Conservation (phyloP, 2,329 filamentous ascomycete genomes). For the Hymenoscyphus infarciens region DNA sequence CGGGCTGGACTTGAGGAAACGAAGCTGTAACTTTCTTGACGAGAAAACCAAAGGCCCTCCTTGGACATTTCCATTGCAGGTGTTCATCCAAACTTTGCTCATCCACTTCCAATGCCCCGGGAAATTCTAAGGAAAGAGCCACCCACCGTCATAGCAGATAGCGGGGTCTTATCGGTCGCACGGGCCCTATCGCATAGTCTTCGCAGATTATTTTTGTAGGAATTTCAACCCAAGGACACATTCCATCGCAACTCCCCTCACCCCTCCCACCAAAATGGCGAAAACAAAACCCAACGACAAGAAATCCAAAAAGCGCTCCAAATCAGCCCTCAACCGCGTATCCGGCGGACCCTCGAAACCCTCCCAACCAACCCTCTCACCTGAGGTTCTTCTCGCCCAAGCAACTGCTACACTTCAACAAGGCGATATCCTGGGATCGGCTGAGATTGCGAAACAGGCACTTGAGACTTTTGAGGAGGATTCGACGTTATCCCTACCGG, state of each 20-base stretch:
- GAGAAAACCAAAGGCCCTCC: no score
- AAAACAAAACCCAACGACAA: constrained; percentile 36
- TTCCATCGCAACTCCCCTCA: not conserved
- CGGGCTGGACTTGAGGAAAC: no score
- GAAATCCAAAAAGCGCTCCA: constrained; percentile 32
- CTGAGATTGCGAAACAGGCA: constrained; percentile 31
- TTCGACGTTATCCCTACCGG: constrained; percentile 31
- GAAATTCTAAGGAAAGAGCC: not conserved
- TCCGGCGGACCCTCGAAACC: constrained; percentile 27
- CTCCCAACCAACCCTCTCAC: constrained; percentile 25
- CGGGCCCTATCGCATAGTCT: not conserved
- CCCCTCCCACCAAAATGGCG: constrained; percentile 27
- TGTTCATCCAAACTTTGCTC: no score
- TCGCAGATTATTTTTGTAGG: not conserved
- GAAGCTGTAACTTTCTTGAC: no score
- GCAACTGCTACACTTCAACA: constrained; percentile 33
- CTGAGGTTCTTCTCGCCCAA: constrained; percentile 28
- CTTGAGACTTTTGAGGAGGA: constrained; percentile 26
- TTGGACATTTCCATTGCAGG: no score
- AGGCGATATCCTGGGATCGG: constrained; percentile 33
- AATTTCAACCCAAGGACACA: not conserved
- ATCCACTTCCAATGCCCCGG: not conserved
- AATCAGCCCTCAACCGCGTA: constrained; percentile 29
- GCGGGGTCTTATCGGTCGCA: constrained; percentile 11
- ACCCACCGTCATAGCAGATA: not conserved